Evolutionary conservation across 305 asterid genomes (phyloP).

Genomic region (Fraxinus sp.): DNA sequence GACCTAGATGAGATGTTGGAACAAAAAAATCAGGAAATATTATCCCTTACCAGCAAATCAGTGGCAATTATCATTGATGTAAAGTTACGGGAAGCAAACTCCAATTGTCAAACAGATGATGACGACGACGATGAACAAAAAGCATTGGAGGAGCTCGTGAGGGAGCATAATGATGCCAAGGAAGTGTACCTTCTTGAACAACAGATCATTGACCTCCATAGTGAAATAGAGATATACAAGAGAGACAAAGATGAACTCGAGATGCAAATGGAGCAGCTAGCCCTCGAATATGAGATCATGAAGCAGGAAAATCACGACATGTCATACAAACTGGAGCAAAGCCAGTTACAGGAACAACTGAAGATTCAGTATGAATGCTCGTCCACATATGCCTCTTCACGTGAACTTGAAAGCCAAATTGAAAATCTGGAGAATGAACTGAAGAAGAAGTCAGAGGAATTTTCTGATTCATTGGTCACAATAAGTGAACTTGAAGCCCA

Average conservation of each 20-base stretch:
- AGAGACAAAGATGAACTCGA: constrained; percentile 82
- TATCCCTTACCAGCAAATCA: constrained; percentile 31
- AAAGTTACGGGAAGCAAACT: constrained; percentile 27
- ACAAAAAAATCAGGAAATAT: constrained; percentile 59
- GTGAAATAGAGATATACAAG: constrained; percentile 68
- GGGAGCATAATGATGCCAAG: constrained; percentile 64
- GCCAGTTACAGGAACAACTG: constrained; percentile 80
- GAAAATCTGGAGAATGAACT: constrained; percentile 58
- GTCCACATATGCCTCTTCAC: constrained; percentile 44
- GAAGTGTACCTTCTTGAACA: constrained; percentile 67
- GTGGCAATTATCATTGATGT: constrained; percentile 22
- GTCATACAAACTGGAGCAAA: constrained; percentile 75
- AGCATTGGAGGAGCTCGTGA: constrained; percentile 74
- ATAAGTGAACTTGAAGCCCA: constrained; percentile 22
- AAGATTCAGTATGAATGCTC: constrained; percentile 93
- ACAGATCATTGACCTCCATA: constrained; percentile 71
- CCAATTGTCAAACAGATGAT: constrained; percentile 30
- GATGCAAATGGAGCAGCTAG: constrained; percentile 97
- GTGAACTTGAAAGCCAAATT: constrained; percentile 70
- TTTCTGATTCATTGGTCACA: constrained; percentile 29
- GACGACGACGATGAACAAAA: constrained; percentile 73
- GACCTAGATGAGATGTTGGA: constrained; percentile 91
- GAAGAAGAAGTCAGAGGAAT: constrained; percentile 29
- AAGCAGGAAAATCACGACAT: constrained; percentile 92
- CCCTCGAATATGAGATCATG: constrained; percentile 90